Evolutionary conservation across 164 flowering plant species (phyloP), one percentile per base, ranked within the genome.

Genomic region (Brasenia schreberi): DNA sequence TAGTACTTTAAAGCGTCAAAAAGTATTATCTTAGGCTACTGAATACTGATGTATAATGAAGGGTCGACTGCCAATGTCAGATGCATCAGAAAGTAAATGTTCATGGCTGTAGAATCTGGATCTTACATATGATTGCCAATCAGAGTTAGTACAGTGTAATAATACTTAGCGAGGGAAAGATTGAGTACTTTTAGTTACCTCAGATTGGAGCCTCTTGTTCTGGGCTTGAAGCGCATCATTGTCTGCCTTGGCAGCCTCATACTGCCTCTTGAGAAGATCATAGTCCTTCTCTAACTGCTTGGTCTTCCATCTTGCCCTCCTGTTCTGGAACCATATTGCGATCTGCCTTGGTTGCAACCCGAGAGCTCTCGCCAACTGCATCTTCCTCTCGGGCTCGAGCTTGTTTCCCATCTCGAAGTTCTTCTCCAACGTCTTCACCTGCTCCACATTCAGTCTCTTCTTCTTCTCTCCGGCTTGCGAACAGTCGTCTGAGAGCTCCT

Each of bases 221-320:
- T 81, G 90, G 59, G 86, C 73, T 71, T 83, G 85, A n/a, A 89
- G 90, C 5, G 81, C 72, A 63, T 89, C 96, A 62, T 87, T 82
- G 19, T 87, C 91, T 4, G 91, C 85, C 71, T 87, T 89, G 27
- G 83, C 63, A 0, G 82, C 84, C 44, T 89, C 93, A 71, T 74
- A 84, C 73, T 87, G 93, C 65, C 82, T 69, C 72, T 89, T 89
- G 19, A 89, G 87, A 42, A 82, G 69, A 59, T 87, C 89, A 75
- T 88, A 90, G 71, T 90, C 96, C 74, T 85, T 90, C 83, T 90
- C 97, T 65, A 90, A 73, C 69, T 88, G 88, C 75, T 90, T 90
- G n/a, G 97, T 90, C 79, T 90, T 90, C 97, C 97, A 90, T 66
- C 97, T 76, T 0, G 97, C 94, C 63, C 97, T 81, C 66, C 92